These are phyloP conservation scores for Voacanga thouarsii DNA, from an alignment of 257 asterid species.

Conservation along the genomic window DNA sequence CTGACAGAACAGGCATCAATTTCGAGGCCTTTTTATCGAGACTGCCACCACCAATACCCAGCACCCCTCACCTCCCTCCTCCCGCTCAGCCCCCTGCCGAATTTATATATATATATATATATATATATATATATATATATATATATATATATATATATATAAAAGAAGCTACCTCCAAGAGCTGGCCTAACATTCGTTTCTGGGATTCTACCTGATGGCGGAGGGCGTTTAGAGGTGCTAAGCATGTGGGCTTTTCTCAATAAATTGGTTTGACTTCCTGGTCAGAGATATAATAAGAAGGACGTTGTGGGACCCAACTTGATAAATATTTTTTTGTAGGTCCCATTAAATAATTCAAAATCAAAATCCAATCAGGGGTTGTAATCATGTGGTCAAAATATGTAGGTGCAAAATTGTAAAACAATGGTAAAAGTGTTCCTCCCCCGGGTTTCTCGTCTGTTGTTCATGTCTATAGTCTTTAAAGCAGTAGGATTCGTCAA, in stretches of 20 bases:
- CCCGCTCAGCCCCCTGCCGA: no score
- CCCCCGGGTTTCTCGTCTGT: neutral
- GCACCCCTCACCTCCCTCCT: no score
- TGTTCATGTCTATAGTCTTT: neutral
- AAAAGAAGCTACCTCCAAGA: conserved; percentile 23
- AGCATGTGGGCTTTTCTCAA: conserved; percentile 20
- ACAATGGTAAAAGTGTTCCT: neutral
- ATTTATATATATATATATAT: no score
- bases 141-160: no score
- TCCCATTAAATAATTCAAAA: neutral
- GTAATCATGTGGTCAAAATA: conserved; percentile 1
- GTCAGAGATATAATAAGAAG: conserved; percentile 6
- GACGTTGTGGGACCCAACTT: neutral
- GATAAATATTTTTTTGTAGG: neutral
- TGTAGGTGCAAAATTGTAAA: neutral
- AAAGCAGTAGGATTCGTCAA: no score
- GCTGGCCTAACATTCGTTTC: conserved; percentile 35
- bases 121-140: no score
- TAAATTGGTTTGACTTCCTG: conserved; percentile 24
- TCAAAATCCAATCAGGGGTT: neutral
- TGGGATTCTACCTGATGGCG: conserved; percentile 2
- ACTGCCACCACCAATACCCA: conserved; percentile 22
- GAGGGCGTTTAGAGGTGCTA: conserved; percentile 22
- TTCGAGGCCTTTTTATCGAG: conserved; percentile 39
- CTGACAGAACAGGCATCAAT: conserved; percentile 46